A percentile compares a stretch with the other conserved stretches of the same genome.
phyloP scores from a whole-genome alignment of 371 early-diverging fungal species.

The Apophysomyces trapeziformis region DNA sequence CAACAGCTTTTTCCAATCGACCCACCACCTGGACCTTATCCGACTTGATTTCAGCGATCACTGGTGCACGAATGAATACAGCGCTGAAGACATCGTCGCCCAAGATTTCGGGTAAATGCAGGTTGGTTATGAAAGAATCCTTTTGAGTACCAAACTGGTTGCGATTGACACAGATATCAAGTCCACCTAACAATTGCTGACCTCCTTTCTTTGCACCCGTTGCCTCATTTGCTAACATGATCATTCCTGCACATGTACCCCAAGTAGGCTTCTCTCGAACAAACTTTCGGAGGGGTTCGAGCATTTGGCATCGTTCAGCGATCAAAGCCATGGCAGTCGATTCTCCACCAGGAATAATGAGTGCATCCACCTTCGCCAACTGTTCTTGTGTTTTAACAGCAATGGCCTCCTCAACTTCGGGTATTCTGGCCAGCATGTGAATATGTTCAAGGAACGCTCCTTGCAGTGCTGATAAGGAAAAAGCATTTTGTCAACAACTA shows the following conservation, averaged over 20 bases:
- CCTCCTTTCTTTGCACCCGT: slow-evolving; percentile 82
- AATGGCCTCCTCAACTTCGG: slow-evolving; percentile 64
- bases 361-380: slow-evolving; percentile 76
- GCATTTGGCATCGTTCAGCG: slow-evolving; percentile 81
- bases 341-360: slow-evolving; percentile 96
- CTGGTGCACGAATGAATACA: slow-evolving; percentile 95
- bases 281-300: slow-evolving; percentile 78
- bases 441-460: slow-evolving; percentile 94
- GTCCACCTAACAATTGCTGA: slow-evolving; percentile 82
- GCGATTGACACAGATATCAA: slow-evolving; percentile 84
- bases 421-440: slow-evolving; percentile 68
- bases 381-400: slow-evolving; percentile 73
- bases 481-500: not conserved
- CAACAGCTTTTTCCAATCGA: slow-evolving; percentile 50
- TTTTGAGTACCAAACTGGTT: slow-evolving; percentile 95
- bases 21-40: slow-evolving; percentile 75
- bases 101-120: slow-evolving; percentile 68
- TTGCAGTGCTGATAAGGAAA: slow-evolving; percentile 73
- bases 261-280: slow-evolving; percentile 82
- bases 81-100: slow-evolving; percentile 68
- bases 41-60: slow-evolving; percentile 72
- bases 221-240: slow-evolving; percentile 83
- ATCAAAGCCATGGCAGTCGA: slow-evolving; percentile 91
- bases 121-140: slow-evolving; percentile 80
- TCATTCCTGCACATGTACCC: slow-evolving; percentile 98